Evolutionary conservation across 2,329 filamentous ascomycete species (phyloP), one percentile per base, ranked within the genome.

Genomic region (Sclerotinia trifoliorum): DNA sequence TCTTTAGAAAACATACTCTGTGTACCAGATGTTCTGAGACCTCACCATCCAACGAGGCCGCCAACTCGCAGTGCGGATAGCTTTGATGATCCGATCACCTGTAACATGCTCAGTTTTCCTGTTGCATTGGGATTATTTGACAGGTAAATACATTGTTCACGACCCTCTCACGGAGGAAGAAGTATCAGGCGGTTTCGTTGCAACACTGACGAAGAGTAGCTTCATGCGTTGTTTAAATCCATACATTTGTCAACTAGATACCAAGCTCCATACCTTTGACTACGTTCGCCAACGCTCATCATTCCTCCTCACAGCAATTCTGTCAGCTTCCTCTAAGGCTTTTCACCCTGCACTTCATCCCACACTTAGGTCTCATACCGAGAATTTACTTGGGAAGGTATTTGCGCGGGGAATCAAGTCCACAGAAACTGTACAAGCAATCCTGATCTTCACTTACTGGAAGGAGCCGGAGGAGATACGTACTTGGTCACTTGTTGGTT

Each of bases 401-500:
- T 78, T 81, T 52, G 71, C 74, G 3, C 71, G 72, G 2, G 80
- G 79, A 21, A 70, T 68, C 1, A 80, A 80, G 57, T 81, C 79
- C 0, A 72, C 75, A 2, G 80, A 81, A 63, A 77, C 77, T 8
- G 78, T 79, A 1, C 80, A 81, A 68, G 79, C 77, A 0, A 78
- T 80, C 11, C 71, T 79, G n/a, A 71, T 80, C 11, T 67, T 79
- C 7, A 81, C 80, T 2, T 80, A 80, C 69, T 81, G 79, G 79
- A 81, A 81, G 71, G 78, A 81, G 52, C 78, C 79, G 3, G 77
- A 79, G 10, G 80, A 81, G 68, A 79, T 77, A 15, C 74, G 80
- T 17, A 78, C 78, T 5, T 81, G 80, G 79, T 74, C 79, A 24
- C 74, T 78, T 1, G 71, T 81, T 11, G 80, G 80, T 3, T 80